Percentiles rank a stretch among this genome's conserved stretches.
Conservation (phyloP, 2,329 filamentous ascomycete species). For the Monilinia laxa region DNA sequence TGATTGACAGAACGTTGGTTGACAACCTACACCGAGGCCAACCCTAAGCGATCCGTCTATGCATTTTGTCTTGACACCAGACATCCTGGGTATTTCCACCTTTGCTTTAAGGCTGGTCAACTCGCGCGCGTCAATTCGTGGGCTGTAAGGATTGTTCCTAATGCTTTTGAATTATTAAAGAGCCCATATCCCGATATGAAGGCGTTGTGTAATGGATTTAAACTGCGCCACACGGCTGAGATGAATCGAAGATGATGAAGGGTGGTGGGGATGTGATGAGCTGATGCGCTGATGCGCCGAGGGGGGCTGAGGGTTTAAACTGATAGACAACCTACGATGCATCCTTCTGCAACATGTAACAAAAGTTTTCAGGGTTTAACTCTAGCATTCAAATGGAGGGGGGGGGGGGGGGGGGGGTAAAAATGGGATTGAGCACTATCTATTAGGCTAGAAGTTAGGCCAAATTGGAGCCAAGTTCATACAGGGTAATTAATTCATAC, state of each 20-base stretch:
- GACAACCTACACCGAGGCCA: constrained; percentile 91
- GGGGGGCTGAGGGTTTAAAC: background rate
- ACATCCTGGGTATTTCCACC: constrained; percentile 89
- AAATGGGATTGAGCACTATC: constrained; percentile 22
- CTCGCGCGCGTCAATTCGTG: constrained; percentile 71
- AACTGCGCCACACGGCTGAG: constrained; percentile 46
- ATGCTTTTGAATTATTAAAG: constrained; percentile 87
- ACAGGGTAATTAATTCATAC: constrained; percentile 9
- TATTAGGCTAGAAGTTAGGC: background rate
- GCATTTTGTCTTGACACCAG: constrained; percentile 93
- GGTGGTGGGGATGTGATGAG: background rate
- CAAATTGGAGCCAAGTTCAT: constrained; percentile 1
- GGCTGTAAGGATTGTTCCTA: constrained; percentile 86
- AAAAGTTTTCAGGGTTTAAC: constrained; percentile 3
- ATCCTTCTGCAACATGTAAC: constrained; percentile 7
- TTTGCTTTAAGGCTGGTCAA: constrained; percentile 92
- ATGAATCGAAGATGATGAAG: constrained; percentile 29
- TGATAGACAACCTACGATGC: constrained; percentile 14
- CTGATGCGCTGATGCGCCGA: background rate
- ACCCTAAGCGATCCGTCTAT: constrained; percentile 90
- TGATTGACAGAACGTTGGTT: constrained; percentile 78
- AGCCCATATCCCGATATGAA: constrained; percentile 92
- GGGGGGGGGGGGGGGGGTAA: background rate
- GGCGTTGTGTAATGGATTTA: constrained; percentile 95
- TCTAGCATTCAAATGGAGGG: constrained; percentile 11